Base-by-base conservation (phyloP, 805 yeast species). In the Lachancea thermotolerans region DNA sequence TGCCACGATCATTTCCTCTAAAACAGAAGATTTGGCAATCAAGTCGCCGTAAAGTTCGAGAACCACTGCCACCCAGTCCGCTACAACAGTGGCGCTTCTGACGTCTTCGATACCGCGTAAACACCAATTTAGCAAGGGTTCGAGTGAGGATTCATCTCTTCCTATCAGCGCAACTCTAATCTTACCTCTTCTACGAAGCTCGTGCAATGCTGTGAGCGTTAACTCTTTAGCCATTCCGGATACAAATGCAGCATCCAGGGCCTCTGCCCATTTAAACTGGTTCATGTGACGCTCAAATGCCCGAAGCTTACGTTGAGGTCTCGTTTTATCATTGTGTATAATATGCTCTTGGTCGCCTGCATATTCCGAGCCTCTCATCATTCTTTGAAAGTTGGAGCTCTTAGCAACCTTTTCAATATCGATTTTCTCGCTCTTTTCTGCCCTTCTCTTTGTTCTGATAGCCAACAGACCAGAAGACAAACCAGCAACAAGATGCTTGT, bases 261-360 rank as follows among this genome's bases (percentile, higher is more conserved):
- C 97, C 53, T 90, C 97, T 2, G 81, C 63, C 96, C 98, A 93
- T 59, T 84, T 79, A 72, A 93, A 93, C 25, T 85, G 85, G 59
- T 87, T 85, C 50, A 93, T 72, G 57, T 84, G 83, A 59, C 75
- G 83, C 64, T 93, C 99, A 59, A 82, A 91, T 39, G 79, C 82
- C 64, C 82, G 82, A 47, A 88, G 73, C 59, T 84, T 85, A 64
- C 82, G 87, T 45, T 71, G 69, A 42, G 69, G 69, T 39, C 70
- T 70, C 33, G 72, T 63, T 49, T 78, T 74, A 50, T 86, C 86
- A 46, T 75, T 75, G 30, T 85, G 72, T 3, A 84, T 70, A 44
- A 77, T 72, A 58, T 85, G 85, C 61, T 91, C 98, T 51, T 80
- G 82, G 59, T 87, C 95, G 35, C 98, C 98, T 47, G 78, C 76